Conservation (phyloP, 495 filamentous ascomycete genomes). For the Margaritispora aquatica region DNA sequence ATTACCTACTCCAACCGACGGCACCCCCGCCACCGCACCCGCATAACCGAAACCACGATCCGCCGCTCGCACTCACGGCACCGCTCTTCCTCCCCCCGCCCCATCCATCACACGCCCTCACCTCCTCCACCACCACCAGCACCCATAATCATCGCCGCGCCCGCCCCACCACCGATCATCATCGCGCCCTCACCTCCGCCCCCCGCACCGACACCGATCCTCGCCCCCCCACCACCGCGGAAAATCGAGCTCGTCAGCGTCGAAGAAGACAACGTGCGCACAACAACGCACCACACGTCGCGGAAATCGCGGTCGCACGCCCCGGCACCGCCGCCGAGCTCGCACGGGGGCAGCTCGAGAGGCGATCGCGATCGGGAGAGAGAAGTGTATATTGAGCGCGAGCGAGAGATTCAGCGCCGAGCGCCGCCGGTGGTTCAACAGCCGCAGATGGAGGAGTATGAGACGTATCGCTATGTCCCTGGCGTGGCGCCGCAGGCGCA, state of each 20-base stretch:
- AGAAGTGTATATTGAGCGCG: constrained; percentile 44
- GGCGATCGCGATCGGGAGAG: constrained; percentile 29
- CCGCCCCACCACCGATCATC: constrained; percentile 1
- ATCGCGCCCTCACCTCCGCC: constrained; percentile 27
- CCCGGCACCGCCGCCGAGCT: constrained; percentile 12
- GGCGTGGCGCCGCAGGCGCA: constrained; percentile 21
- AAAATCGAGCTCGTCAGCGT: constrained; percentile 44
- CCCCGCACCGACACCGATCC: background rate
- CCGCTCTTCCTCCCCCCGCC: constrained; percentile 15
- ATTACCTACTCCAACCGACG: constrained; percentile 12
- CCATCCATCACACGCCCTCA: constrained; percentile 24
- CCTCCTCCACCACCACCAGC: constrained; percentile 17
- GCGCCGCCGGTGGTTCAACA: too few species aligned
- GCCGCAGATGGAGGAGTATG: constrained; percentile 27
- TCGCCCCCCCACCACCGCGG: constrained; percentile 7
- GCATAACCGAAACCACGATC: constrained; percentile 19
- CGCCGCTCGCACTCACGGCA: background rate
- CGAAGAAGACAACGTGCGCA: constrained; percentile 35
- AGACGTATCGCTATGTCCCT: constrained; percentile 43
- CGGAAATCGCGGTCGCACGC: constrained; percentile 15
- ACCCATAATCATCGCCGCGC: constrained; percentile 10
- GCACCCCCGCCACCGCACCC: background rate
- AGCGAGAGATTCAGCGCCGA: constrained; percentile 31
- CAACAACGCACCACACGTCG: constrained; percentile 6
- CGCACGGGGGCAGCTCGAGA: constrained; percentile 17